Base-by-base conservation (phyloP, 139 green algal genomes). In the Nannochloris sp. region DNA sequence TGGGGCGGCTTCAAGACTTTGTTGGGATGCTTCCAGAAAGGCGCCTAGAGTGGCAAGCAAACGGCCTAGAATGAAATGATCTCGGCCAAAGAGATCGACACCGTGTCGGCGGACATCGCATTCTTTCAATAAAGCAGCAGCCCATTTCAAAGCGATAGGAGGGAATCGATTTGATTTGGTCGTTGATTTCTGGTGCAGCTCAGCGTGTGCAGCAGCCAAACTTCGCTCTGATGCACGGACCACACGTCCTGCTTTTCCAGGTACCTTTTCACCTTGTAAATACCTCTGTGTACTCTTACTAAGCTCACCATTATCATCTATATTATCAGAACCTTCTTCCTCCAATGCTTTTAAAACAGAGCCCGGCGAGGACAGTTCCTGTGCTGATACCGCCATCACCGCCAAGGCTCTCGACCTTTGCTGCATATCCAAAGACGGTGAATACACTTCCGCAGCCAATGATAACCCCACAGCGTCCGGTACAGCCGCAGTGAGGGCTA, bases 61-160 rank as follows among this genome's bases (percentile, higher is more conserved):
- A 25, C 83, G 73, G 2, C 85, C 89, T 39, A 96, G 78, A 47
- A 96, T 33, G 39, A 87, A 51, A 51, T 68, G 45, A 54, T 92
- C 88, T 3, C 79, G 70, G 3, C 76, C 77, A 48, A 95, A 81
- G 55, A 93, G 66, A 74, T 96, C 86, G 25, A 93, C 73, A 14
- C 88, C 89, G n/a, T 95, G 89, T 32, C 55, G 56, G 36, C 65
- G 58, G 46, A 58, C 36, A 57, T 80, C 69, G 23, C 42, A 67
- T 6, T 71, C 64, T 6, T 45, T 30, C 24, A 93, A 78, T 56
- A 93, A 70, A 7, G 62, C 72, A 1, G 76, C 61, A 0, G 81
- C 68, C 87, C 87, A 93, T 24, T 81, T 70, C 36, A 88, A 60
- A 7, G 80, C 83, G 13, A 91, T 72, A 9, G 62, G 64, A 2